Percentiles rank a stretch among this genome's conserved stretches.
Conservation (phyloP, 495 filamentous ascomycete genomes). For the Thozetella sp. region DNA sequence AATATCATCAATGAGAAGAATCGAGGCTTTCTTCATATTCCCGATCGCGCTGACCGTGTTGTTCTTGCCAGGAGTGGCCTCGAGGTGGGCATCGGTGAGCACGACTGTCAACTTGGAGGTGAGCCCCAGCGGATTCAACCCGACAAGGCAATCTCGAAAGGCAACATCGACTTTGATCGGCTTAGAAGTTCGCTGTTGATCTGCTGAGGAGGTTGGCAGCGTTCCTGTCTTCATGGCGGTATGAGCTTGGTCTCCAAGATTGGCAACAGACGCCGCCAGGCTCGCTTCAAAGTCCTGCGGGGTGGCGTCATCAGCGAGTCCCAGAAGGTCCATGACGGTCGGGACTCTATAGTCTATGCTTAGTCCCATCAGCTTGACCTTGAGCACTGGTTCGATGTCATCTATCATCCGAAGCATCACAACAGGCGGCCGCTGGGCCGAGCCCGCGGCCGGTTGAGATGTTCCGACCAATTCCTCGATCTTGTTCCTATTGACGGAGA, state of each 20-base stretch:
- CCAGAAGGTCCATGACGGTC: slow-evolving; percentile 77
- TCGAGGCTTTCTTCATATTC: slow-evolving; percentile 74
- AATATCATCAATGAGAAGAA: slow-evolving; percentile 83
- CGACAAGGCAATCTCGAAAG: slow-evolving; percentile 77
- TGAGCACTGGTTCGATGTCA: slow-evolving; percentile 89
- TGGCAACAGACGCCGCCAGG: slow-evolving; percentile 78
- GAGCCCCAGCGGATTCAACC: slow-evolving; percentile 80
- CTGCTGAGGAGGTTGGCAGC: slow-evolving; percentile 4
- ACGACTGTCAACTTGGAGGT: slow-evolving; percentile 75
- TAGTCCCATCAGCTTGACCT: slow-evolving; percentile 80
- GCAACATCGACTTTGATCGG: slow-evolving; percentile 70
- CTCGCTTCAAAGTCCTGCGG: slow-evolving; percentile 73
- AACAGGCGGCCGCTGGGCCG: slow-evolving; percentile 48
- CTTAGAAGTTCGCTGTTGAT: slow-evolving; percentile 31
- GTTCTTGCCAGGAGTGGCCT: slow-evolving; percentile 60
- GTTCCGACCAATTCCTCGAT: slow-evolving; percentile 66
- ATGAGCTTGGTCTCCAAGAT: slow-evolving; percentile 65
- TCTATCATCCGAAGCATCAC: slow-evolving; percentile 78
- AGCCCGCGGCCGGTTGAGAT: slow-evolving; percentile 25
- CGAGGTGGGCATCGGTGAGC: slow-evolving; percentile 73
- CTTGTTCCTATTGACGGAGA: slow-evolving; percentile 63
- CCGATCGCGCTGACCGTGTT: slow-evolving; percentile 60
- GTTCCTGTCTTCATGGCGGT: slow-evolving; percentile 37
- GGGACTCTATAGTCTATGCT: slow-evolving; percentile 83
- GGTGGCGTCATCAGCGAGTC: slow-evolving; percentile 65